Evolutionary conservation across 768 basidiomycete genomes (phyloP), one percentile per base, ranked within the genome.

Genomic region (Termitomyces titanicus): DNA sequence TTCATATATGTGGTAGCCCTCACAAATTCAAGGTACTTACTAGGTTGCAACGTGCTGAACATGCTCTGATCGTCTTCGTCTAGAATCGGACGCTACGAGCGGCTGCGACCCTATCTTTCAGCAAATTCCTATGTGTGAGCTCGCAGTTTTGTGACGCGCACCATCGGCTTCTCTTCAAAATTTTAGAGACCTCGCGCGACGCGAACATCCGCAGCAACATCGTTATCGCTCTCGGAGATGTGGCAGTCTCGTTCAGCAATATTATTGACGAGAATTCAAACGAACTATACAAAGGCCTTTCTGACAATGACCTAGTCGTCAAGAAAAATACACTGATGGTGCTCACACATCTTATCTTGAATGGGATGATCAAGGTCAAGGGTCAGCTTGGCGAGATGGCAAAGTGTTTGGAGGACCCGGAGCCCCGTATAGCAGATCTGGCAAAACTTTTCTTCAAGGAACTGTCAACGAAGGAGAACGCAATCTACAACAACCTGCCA

Each of bases 301-400:
- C 91, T 11, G 97, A 99, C 68, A 75, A 74, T 38, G 83, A 96
- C 62, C 72, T 92, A 10, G 82, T 88, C 38, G 96, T 99, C 60
- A 99, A 98, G 84, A 98, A 98, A 80, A 98, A 98, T 72, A 97
- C 96, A 34, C 80, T 99, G 43, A 98, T 98, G 96, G 97, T 98
- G 29, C 78, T 98, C 53, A 96, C 94, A 11, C 94, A 98, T 69
- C 74, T 99, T 57, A 98, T 98, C 66, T 74, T 99, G 58, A 98
- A 98, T 64, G 96, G 96, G 2, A 98, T 98, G 97, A 91, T 99
- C 80, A 99, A 98, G 72, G 95, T 98, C 62, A 98, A 99, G 72
- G 97, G 97, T 1, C 96, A 99, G 68, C 78, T 99, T 7, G 97
- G 97, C 17, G 97, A 99, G 78, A 98, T 99, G 96, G 97, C 96